phyloP scores from a whole-genome alignment of 2,329 filamentous ascomycete species.

The Cordyceps tenuipes region DNA sequence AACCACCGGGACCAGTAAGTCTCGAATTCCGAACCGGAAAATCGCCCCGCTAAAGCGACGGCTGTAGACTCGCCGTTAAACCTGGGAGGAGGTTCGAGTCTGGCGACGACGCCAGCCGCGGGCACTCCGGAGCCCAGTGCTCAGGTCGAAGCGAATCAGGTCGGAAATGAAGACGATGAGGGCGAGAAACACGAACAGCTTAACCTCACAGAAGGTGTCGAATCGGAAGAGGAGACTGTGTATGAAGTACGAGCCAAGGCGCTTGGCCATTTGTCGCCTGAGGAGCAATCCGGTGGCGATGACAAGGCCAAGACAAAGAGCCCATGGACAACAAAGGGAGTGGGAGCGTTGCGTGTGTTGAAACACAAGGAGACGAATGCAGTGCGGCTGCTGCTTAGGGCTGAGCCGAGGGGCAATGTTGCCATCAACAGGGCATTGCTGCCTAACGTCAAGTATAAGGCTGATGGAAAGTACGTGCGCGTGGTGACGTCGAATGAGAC shows the following conservation, averaged over 20 bases:
- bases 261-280: slow-evolving; percentile 46
- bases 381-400: slow-evolving; percentile 61
- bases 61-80: slow-evolving; percentile 46
- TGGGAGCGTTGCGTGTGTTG: slow-evolving; percentile 64
- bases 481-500: slow-evolving; percentile 48
- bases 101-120: slow-evolving; percentile 51
- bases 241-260: slow-evolving; percentile 66
- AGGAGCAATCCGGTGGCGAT: slow-evolving; percentile 36
- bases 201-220: slow-evolving; percentile 58
- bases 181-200: slow-evolving; percentile 59
- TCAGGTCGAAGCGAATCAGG: slow-evolving; percentile 34
- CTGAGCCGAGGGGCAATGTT: slow-evolving; percentile 66
- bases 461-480: slow-evolving; percentile 52
- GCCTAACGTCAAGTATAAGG: slow-evolving; percentile 53
- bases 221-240: slow-evolving; percentile 63
- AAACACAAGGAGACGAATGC: slow-evolving; percentile 62
- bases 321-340: slow-evolving; percentile 60
- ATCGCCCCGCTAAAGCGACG: slow-evolving; percentile 39
- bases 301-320: slow-evolving; percentile 41
- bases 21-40: slow-evolving; percentile 32
- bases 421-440: slow-evolving; percentile 63
- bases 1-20: slow-evolving; percentile 40
- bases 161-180: slow-evolving; percentile 38
- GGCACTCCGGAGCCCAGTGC: slow-evolving; percentile 50
- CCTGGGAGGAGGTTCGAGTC: slow-evolving; percentile 51